Evolutionary conservation across 345 rosid genomes (phyloP).

Genomic region (Streptanthus diversifolius): DNA sequence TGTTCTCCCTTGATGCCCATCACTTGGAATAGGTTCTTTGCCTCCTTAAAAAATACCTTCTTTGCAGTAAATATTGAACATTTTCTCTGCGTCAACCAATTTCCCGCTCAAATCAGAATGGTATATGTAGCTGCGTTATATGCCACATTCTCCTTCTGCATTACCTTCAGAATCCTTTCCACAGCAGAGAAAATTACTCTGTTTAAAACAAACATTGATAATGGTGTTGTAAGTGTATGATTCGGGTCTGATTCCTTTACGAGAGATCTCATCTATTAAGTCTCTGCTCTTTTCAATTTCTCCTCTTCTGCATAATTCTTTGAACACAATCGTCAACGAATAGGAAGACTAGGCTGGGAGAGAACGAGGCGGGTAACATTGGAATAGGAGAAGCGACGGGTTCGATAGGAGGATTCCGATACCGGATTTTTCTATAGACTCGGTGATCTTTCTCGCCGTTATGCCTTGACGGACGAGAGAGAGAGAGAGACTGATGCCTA

Average conservation of each 20-base stretch:
- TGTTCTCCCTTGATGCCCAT: background rate
- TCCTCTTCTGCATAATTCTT: too few relatives aligned
- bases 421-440: conserved; percentile 26
- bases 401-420: conserved; percentile 29
- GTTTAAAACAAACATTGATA: too few relatives aligned
- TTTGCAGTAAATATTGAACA: conserved; percentile 35
- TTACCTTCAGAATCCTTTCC: background rate
- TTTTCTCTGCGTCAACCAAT: conserved; percentile 43
- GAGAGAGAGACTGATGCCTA: background rate
- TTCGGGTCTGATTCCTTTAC: too few relatives aligned
- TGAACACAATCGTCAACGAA: too few relatives aligned
- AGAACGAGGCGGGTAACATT: conserved; percentile 39
- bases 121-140: background rate
- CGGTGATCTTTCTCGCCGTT: background rate
- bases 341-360: conserved; percentile 42
- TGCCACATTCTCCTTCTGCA: background rate
- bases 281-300: too few relatives aligned
- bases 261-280: too few relatives aligned
- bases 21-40: background rate
- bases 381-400: conserved; percentile 38
- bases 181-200: too few relatives aligned
- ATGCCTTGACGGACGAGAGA: too few relatives aligned
- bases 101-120: conserved; percentile 38
- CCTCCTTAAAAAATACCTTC: background rate
- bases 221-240: too few relatives aligned